Percentiles rank a stretch among this genome's conserved stretches.
These are phyloP conservation scores for Daldinia bambusicola DNA, from an alignment of 495 filamentous ascomycete genomes.

Conservation along the genomic window DNA sequence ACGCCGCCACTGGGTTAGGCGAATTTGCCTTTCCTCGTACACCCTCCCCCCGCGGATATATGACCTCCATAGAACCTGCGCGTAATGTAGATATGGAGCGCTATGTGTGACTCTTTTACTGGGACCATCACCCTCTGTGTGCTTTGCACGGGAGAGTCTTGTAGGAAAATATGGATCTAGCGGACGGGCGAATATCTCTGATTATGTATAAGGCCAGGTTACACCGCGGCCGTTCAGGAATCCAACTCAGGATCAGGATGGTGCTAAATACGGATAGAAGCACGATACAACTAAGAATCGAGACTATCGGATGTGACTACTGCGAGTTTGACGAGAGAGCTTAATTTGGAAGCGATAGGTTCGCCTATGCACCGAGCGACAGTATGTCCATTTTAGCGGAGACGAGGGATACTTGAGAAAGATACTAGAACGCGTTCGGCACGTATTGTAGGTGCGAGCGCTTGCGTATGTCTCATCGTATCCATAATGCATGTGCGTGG, in stretches of 20 bases:
- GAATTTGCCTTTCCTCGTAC: conserved; percentile 20
- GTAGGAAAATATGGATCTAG: conserved; percentile 21
- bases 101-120: conserved; percentile 10
- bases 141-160: background rate
- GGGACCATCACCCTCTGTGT: background rate
- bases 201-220: conserved; percentile 12
- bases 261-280: conserved; percentile 23
- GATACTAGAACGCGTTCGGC: conserved; percentile 37
- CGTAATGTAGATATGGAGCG: conserved; percentile 30
- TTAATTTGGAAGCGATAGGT: conserved; percentile 12
- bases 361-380: conserved; percentile 12
- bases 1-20: conserved; percentile 19
- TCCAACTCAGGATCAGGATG: conserved; percentile 16
- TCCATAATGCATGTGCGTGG: conserved; percentile 42
- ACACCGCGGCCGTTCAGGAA: conserved; percentile 11
- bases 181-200: conserved; percentile 12
- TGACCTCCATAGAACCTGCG: conserved; percentile 30
- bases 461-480: conserved; percentile 47
- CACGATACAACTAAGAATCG: conserved; percentile 30
- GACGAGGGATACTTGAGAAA: conserved; percentile 22
- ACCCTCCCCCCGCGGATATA: conserved; percentile 31
- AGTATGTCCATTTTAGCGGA: conserved; percentile 13
- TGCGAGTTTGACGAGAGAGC: conserved; percentile 19
- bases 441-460: conserved; percentile 40
- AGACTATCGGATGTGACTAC: conserved; percentile 35